Evolutionary conservation across 352 stramenopile genomes (phyloP).

Genomic region (Phytophthora cactorum): DNA sequence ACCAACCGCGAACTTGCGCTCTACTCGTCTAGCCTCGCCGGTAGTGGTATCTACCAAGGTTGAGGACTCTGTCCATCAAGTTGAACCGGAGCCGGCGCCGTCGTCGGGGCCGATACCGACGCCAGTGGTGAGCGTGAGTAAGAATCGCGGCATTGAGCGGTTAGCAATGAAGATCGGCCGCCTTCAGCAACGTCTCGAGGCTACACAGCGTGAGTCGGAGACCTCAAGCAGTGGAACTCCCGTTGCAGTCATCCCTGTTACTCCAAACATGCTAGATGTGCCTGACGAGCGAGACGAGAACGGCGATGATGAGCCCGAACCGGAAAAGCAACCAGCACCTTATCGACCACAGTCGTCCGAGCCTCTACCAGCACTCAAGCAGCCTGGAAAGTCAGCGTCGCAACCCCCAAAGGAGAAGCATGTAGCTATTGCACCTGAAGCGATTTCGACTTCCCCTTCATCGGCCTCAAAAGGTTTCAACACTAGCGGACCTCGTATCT

Average conservation of each 20-base stretch:
- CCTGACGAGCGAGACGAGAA: conserved; percentile 24
- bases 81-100: conserved; percentile 11
- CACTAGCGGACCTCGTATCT: conserved; percentile 9
- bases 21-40: not conserved
- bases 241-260: conserved; percentile 2
- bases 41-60: not conserved
- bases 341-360: conserved; percentile 23
- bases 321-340: conserved; percentile 26
- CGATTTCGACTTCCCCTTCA: conserved; percentile 10
- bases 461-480: conserved; percentile 5
- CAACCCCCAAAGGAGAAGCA: conserved; percentile 32
- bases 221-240: conserved; percentile 7
- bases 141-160: conserved; percentile 49
- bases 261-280: conserved; percentile 13
- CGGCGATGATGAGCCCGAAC: conserved; percentile 37
- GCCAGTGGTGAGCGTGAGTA: conserved; percentile 41
- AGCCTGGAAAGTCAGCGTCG: conserved; percentile 7
- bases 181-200: conserved; percentile 52
- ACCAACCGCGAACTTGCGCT: conserved; percentile 18
- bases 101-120: conserved; percentile 10
- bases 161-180: conserved; percentile 56
- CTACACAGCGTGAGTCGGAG: conserved; percentile 32
- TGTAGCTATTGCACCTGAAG: conserved; percentile 23
- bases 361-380: conserved; percentile 17
- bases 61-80: conserved; percentile 5